Evolutionary conservation across 2,329 filamentous ascomycete genomes (phyloP).

Genomic region (Monosporascus sp.): DNA sequence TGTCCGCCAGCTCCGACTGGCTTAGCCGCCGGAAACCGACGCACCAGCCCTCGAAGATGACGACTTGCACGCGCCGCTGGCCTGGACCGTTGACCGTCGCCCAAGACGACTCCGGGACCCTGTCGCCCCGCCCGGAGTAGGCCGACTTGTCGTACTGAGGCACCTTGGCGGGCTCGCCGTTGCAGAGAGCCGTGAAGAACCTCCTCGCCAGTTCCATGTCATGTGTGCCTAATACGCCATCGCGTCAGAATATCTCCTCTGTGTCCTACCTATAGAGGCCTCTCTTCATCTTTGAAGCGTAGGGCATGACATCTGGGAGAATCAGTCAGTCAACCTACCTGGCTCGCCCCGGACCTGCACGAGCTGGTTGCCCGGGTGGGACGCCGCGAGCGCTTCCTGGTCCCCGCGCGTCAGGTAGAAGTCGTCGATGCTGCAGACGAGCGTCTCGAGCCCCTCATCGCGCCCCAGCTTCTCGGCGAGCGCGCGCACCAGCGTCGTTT

Average conservation of each 20-base stretch:
- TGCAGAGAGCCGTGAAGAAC: conserved; percentile 56
- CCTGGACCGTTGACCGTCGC: conserved; percentile 46
- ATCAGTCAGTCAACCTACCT: conserved; percentile 36
- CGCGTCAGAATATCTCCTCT: background rate
- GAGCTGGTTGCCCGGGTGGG: conserved; percentile 66
- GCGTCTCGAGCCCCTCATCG: conserved; percentile 52
- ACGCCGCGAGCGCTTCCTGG: conserved; percentile 58
- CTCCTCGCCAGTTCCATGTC: conserved; percentile 60
- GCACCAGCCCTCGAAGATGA: conserved; percentile 89
- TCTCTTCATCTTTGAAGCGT: no score
- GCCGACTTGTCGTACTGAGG: conserved; percentile 82
- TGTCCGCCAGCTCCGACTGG: conserved; percentile 44
- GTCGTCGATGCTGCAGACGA: conserved; percentile 81
- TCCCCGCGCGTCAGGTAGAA: conserved; percentile 73
- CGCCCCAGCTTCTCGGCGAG: conserved; percentile 57
- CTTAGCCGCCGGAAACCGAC: conserved; percentile 70
- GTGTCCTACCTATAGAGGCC: background rate
- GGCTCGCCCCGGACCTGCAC: conserved; percentile 80
- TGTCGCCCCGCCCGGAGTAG: conserved; percentile 71
- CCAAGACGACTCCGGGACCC: conserved; percentile 59
- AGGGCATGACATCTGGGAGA: no score
- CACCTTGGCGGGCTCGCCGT: conserved; percentile 47
- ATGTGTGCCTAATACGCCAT: conserved; percentile 47
- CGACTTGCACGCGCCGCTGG: conserved; percentile 49
- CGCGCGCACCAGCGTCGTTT: conserved; percentile 75